A percentile compares a stretch with the other conserved stretches of the same genome.
Conservation (phyloP, 805 yeast genomes). For the Zygosaccharomyces bailii region DNA sequence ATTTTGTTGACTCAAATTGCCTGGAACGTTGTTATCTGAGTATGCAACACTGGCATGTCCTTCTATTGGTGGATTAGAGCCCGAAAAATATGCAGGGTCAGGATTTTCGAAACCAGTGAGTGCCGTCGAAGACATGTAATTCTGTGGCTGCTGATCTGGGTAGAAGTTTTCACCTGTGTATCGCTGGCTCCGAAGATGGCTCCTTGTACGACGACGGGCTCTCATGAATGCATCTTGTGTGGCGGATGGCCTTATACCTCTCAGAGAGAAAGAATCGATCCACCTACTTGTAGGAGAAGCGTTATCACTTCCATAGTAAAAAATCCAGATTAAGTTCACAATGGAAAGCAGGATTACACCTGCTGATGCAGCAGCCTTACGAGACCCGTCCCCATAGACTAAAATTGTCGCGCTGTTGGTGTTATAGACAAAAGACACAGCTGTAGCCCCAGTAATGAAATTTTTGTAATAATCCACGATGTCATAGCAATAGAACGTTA, state of each 20-base stretch:
- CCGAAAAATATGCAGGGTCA: conserved; percentile 21
- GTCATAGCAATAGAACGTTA: conserved; percentile 55
- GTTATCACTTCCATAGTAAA: conserved; percentile 87
- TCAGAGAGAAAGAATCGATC: conserved; percentile 76
- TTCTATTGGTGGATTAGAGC: conserved; percentile 7
- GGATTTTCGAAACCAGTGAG: conserved; percentile 60
- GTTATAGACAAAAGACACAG: conserved; percentile 77
- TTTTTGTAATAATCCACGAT: conserved; percentile 65
- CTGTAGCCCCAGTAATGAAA: conserved; percentile 39
- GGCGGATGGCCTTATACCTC: conserved; percentile 42
- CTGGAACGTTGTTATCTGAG: conserved; percentile 9
- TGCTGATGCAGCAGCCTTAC: conserved; percentile 83
- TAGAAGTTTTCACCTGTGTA: conserved; percentile 13
- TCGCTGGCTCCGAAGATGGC: conserved; percentile 13
- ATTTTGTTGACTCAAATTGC: conserved; percentile 19
- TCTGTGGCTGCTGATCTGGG: conserved; percentile 24
- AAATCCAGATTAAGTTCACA: conserved; percentile 77
- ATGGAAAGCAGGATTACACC: conserved; percentile 84
- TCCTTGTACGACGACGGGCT: conserved; percentile 26
- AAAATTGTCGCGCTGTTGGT: conserved; percentile 79
- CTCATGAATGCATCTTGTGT: conserved; percentile 28
- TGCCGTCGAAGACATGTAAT: conserved; percentile 49
- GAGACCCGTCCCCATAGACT: conserved; percentile 63
- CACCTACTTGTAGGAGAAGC: conserved; percentile 82
- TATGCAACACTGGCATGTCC: conserved; percentile 4